A percentile compares a stretch with the other conserved stretches of the same genome.
Conservation (phyloP, 1,139 yeast genomes). For the Dujonia santamariae region DNA sequence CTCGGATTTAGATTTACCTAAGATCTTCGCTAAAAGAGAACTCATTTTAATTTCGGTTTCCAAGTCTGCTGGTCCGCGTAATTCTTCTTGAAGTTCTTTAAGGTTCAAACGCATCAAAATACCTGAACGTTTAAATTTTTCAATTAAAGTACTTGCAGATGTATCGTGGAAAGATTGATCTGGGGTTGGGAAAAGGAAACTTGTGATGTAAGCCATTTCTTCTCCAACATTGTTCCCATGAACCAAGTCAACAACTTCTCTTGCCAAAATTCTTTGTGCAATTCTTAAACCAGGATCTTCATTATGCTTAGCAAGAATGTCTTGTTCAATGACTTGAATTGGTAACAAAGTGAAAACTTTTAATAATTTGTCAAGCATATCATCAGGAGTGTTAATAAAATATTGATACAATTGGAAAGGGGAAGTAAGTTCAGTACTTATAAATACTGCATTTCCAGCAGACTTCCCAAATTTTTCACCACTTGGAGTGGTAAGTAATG, state of each 20-base stretch:
- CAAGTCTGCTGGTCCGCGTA: constrained; percentile 16
- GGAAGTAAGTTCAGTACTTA: constrained; percentile 67
- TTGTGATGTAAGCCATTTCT: constrained; percentile 60
- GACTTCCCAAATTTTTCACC: constrained; percentile 97
- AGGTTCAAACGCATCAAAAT: constrained; percentile 45
- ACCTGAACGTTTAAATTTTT: constrained; percentile 60
- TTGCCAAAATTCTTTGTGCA: constrained; percentile 77
- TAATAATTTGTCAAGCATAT: constrained; percentile 64
- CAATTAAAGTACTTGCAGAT: constrained; percentile 52
- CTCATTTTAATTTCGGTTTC: constrained; percentile 35
- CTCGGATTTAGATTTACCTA: constrained; percentile 46
- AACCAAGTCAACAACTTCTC: constrained; percentile 80
- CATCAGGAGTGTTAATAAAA: constrained; percentile 78
- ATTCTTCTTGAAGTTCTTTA: constrained; percentile 1
- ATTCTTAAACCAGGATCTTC: constrained; percentile 58
- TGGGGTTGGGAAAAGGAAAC: constrained; percentile 62
- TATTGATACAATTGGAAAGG: constrained; percentile 86
- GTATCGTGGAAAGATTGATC: constrained; percentile 47
- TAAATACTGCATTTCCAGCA: constrained; percentile 94
- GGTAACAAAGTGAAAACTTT: constrained; percentile 82
- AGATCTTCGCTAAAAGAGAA: constrained; percentile 34
- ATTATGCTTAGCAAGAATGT: constrained; percentile 49
- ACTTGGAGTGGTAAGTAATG: constrained; percentile 78
- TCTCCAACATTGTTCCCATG: constrained; percentile 81
- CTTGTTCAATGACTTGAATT: constrained; percentile 48